Conservation (phyloP, 2,329 filamentous ascomycete species). For the Diaporthe humulicola region DNA sequence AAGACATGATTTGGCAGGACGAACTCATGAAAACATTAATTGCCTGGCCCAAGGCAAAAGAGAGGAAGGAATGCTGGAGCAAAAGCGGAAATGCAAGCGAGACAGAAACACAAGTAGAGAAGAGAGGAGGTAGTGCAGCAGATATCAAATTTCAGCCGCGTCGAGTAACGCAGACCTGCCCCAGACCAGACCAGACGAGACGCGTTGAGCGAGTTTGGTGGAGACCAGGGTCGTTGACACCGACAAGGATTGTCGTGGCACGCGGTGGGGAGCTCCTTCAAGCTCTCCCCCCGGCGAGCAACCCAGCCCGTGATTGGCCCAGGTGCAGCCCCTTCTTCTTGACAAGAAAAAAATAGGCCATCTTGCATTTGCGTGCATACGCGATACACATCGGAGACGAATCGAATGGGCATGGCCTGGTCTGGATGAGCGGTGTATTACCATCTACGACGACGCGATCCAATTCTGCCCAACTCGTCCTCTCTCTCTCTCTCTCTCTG, state of each 20-base stretch:
- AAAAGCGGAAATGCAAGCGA: constrained; percentile 29
- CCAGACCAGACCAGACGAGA: constrained; percentile 29
- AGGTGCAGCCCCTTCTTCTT: constrained; percentile 11
- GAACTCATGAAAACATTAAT: constrained; percentile 26
- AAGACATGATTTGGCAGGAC: constrained; percentile 25
- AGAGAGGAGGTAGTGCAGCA: constrained; percentile 30
- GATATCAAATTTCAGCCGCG: constrained; percentile 38
- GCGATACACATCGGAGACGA: neutral
- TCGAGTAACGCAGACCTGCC: constrained; percentile 32
- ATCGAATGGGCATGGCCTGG: neutral
- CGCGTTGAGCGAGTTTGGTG: constrained; percentile 35
- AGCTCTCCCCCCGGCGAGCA: constrained; percentile 13
- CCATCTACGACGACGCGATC: neutral
- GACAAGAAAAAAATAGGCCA: constrained; percentile 13
- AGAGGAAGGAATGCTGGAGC: constrained; percentile 30
- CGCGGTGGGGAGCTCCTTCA: constrained; percentile 10
- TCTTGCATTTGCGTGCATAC: constrained; percentile 19
- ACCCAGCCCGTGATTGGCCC: constrained; percentile 7
- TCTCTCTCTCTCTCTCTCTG: too few relatives aligned
- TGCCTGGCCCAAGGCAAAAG: constrained; percentile 1
- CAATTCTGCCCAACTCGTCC: neutral
- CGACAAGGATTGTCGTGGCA: constrained; percentile 32
- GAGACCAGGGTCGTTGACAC: constrained; percentile 26
- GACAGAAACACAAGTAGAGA: constrained; percentile 23
- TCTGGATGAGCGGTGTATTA: constrained; percentile 20